phyloP scores from a whole-genome alignment of 176 grass and related monocot species.

The Triticum urartu region DNA sequence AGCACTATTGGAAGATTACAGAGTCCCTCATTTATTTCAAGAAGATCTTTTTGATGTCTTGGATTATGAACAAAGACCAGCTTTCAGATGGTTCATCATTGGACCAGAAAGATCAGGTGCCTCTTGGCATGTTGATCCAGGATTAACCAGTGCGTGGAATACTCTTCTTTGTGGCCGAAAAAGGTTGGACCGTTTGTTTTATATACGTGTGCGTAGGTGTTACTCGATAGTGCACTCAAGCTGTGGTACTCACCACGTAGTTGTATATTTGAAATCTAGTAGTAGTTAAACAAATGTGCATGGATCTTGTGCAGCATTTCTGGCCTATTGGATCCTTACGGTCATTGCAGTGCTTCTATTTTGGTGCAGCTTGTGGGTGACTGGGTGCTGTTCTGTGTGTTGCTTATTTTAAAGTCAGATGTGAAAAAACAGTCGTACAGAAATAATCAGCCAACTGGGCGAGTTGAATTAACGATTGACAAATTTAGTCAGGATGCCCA shows the following conservation, averaged over 20 bases:
- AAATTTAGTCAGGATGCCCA: neutral
- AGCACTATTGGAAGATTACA: conserved; percentile 78
- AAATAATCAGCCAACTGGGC: neutral
- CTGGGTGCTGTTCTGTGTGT: neutral
- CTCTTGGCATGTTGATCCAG: conserved; percentile 99
- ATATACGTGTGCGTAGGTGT: neutral
- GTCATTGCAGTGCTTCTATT: conserved; percentile 4
- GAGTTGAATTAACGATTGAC: neutral
- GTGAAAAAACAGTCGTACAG: neutral
- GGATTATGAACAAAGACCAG: conserved; percentile 74
- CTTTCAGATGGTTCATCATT: conserved; percentile 97
- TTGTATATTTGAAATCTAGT: neutral
- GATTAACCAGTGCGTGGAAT: conserved; percentile 92
- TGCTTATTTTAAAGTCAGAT: neutral
- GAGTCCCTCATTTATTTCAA: conserved; percentile 79
- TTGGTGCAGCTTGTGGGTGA: neutral
- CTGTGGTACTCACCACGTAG: neutral
- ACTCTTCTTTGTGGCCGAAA: conserved; percentile 92
- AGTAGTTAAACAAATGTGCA: conserved; percentile 6
- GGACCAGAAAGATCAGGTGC: conserved; percentile 97
- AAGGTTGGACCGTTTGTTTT: conserved; percentile 52
- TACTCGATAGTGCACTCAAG: neutral
- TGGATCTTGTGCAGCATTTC: neutral
- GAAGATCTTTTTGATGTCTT: conserved; percentile 89
- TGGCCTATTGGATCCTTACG: neutral